Evolutionary conservation across 768 basidiomycete genomes (phyloP).

Genomic region (Chalciporus pseudorubinellus): DNA sequence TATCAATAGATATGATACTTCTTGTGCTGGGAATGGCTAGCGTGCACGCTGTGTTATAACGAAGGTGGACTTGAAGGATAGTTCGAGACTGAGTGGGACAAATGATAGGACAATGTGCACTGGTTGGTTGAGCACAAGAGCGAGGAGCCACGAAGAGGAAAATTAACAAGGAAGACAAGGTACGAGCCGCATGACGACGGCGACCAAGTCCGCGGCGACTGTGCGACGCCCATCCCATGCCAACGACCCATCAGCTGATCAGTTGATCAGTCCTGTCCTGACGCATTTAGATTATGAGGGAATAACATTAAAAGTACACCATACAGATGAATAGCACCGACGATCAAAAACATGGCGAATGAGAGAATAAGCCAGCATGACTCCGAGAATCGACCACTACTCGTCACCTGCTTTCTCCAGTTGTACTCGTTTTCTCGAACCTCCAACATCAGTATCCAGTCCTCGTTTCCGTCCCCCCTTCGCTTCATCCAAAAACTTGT

Average conservation of each 20-base stretch:
- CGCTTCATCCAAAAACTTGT: constrained; percentile 96
- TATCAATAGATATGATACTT: neutral
- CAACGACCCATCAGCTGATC: neutral
- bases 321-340: neutral
- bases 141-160: neutral
- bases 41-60: constrained; percentile 5
- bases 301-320: neutral
- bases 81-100: neutral
- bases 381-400: constrained; percentile 23
- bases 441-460: constrained; percentile 70
- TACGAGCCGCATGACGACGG: too few relatives aligned
- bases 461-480: constrained; percentile 93
- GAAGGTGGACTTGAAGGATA: constrained; percentile 12
- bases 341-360: neutral
- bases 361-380: neutral
- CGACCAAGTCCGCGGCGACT: too few relatives aligned
- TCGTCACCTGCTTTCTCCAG: constrained; percentile 57
- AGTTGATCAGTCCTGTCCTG: neutral
- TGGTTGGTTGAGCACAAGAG: neutral
- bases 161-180: neutral
- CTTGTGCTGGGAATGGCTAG: neutral
- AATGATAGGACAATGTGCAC: neutral
- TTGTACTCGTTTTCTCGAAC: constrained; percentile 68
- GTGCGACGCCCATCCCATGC: neutral
- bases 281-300: neutral